Conservation (phyloP, 805 yeast species). For the Wickerhamomyces kurtzmanii region DNA sequence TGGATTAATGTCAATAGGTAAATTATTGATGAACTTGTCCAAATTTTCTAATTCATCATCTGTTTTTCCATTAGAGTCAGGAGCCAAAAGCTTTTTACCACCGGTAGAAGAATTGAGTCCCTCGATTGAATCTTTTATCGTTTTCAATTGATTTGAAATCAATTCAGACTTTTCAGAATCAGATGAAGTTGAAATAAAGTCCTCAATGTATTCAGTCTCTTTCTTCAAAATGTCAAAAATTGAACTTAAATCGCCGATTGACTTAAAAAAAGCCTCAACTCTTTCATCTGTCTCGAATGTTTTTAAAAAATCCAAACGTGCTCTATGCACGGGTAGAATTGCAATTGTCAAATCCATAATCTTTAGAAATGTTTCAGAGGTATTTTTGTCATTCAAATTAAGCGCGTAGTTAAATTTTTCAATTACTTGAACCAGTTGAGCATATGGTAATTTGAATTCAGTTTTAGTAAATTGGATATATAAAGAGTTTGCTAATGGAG, state of each 20-base stretch:
- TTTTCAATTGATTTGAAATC: constrained; percentile 44
- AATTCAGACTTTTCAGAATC: constrained; percentile 42
- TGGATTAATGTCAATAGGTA: constrained; percentile 20
- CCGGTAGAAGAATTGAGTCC: constrained; percentile 21
- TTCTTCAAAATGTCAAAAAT: constrained; percentile 28
- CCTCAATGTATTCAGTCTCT: constrained; percentile 26
- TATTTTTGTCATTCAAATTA: constrained; percentile 9
- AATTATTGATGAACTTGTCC: constrained; percentile 17
- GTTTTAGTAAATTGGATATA: constrained; percentile 40
- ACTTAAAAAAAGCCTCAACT: constrained; percentile 17
- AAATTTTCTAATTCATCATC: constrained; percentile 29
- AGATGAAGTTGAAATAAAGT: constrained; percentile 40
- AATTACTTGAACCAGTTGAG: constrained; percentile 25
- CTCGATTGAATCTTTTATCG: constrained; percentile 39
- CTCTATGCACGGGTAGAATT: constrained; percentile 40
- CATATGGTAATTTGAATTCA: constrained; percentile 35
- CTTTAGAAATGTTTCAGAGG: constrained; percentile 16
- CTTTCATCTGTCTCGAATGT: constrained; percentile 24
- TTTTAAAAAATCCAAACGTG: constrained; percentile 26
- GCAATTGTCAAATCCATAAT: constrained; percentile 38
- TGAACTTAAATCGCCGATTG: constrained; percentile 24
- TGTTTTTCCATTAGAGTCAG: constrained; percentile 7
- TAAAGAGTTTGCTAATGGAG: constrained; percentile 54
- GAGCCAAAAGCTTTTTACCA: too few relatives aligned
- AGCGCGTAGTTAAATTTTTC: constrained; percentile 16